These are phyloP conservation scores for Irpex sp. DNA, from an alignment of 1,284 basidiomycete species.

Conservation along the genomic window DNA sequence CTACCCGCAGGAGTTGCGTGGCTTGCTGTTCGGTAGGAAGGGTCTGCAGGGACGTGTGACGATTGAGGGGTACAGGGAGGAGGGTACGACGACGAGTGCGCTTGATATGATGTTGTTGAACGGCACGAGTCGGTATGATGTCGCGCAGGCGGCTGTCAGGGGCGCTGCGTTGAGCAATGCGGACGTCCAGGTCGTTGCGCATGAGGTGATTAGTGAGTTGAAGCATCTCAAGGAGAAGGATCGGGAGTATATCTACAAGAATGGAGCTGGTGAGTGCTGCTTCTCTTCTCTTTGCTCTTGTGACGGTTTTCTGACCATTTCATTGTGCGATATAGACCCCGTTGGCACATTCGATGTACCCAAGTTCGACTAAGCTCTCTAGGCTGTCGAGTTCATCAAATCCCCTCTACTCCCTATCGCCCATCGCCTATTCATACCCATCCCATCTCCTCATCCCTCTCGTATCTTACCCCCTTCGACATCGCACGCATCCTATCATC, in stretches of 20 bases:
- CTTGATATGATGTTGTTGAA: constrained; percentile 77
- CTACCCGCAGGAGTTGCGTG: constrained; percentile 66
- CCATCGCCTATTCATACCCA: too few relatives aligned
- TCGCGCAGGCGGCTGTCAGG: constrained; percentile 56
- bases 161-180: constrained; percentile 48
- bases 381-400: background rate
- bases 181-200: constrained; percentile 49
- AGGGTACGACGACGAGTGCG: constrained; percentile 68
- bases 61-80: constrained; percentile 61
- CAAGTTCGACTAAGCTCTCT: constrained; percentile 27
- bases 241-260: constrained; percentile 48
- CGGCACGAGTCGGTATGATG: constrained; percentile 58
- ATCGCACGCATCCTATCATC: too few relatives aligned
- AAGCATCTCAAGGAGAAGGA: constrained; percentile 55
- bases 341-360: constrained; percentile 44
- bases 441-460: too few relatives aligned
- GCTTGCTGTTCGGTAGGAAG: constrained; percentile 57
- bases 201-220: constrained; percentile 47
- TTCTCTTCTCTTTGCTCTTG: background rate
- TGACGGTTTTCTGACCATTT: background rate
- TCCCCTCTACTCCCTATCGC: too few relatives aligned
- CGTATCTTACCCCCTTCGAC: too few relatives aligned
- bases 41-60: constrained; percentile 41
- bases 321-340: constrained; percentile 30
- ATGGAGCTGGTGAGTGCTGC: constrained; percentile 47